Base-by-base conservation (phyloP, 2,329 filamentous ascomycete species). In the Botrytis fabae region DNA sequence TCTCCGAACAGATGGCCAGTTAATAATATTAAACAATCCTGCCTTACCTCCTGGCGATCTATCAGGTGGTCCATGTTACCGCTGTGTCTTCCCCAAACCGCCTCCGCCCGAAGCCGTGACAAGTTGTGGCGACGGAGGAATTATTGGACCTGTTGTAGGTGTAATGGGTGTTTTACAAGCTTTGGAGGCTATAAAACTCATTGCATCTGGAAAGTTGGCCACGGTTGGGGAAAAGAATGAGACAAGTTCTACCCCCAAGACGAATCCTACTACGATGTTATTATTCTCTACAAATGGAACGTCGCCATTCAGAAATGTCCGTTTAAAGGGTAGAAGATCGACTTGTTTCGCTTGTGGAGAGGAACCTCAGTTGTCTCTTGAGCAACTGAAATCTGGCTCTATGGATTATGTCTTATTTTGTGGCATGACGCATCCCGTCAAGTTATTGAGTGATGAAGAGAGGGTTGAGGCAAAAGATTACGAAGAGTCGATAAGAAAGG, bases 161-260 rank as follows among this genome's bases (percentile, higher is more conserved):
- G 87, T 90, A 0, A 98, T 99, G 93, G 96, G 96, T 12, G 91
- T 97, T 0, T 83, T 98, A 72, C 96, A 98, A 83, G 95, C 96
- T 0, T 85, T 97, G 1, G 94, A 98, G 83, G 90, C 93, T 0
- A 90, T 98, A 78, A 96, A 97, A 80, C 82, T 98, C n/a, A 86
- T 98, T 25, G 86, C 89, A 4, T 78, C 78, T 62, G 78, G 73
- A 70, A 80, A 73, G 73, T 65, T 79, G 38, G 61, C 64, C 2
- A 38, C 48, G 32, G 9, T 42, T 28, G 73, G 32, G 40, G 79
- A 80, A 10, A 75, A 73, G 25, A 63, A 71, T 12, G 75, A 76
- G 51, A 54, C 40, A 72, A 79, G 38, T 38, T 20, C 48, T 44
- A 42, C 48, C 20, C n/a, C 42, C 42, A 77, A 75, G 61, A 59